A percentile compares a stretch with the other conserved stretches of the same genome.
Evolutionary conservation across 192 early-diverging fungal species (phyloP).

Genomic region (Entomortierella chlamydospora): DNA sequence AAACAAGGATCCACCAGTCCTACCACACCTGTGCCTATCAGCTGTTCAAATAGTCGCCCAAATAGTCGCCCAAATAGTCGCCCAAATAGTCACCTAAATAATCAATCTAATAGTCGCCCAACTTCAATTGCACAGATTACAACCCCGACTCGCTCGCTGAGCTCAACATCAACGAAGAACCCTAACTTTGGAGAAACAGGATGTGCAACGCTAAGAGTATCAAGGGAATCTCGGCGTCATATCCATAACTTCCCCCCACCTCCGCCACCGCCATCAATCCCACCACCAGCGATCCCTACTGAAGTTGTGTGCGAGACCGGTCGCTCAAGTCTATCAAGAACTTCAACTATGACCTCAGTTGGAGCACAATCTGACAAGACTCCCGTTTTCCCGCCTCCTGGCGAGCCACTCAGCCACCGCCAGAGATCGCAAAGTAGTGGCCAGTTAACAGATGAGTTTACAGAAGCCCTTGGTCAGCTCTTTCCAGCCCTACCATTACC

Average conservation of each 20-base stretch:
- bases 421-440: constrained; percentile 8
- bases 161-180: neutral
- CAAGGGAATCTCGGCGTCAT: constrained; percentile 12
- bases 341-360: constrained; percentile 7
- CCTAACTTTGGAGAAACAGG: neutral
- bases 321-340: neutral
- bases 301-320: neutral
- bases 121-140: neutral
- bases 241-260: constrained; percentile 30
- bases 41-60: neutral
- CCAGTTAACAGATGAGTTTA: neutral
- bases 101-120: neutral
- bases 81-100: too few relatives aligned
- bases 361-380: neutral
- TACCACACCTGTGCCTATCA: neutral
- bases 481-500: neutral
- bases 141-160: constrained; percentile 14
- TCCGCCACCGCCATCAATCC: constrained; percentile 33
- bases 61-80: too few relatives aligned
- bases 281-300: constrained; percentile 40
- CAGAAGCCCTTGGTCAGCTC: neutral
- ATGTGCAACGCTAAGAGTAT: constrained; percentile 15
- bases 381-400: too few relatives aligned
- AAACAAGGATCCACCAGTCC: neutral
- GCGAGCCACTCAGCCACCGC: too few relatives aligned